Percentiles rank a stretch among this genome's conserved stretches.
Conservation (phyloP, 2,329 filamentous ascomycete genomes). For the Basipetospora chlamydospora region DNA sequence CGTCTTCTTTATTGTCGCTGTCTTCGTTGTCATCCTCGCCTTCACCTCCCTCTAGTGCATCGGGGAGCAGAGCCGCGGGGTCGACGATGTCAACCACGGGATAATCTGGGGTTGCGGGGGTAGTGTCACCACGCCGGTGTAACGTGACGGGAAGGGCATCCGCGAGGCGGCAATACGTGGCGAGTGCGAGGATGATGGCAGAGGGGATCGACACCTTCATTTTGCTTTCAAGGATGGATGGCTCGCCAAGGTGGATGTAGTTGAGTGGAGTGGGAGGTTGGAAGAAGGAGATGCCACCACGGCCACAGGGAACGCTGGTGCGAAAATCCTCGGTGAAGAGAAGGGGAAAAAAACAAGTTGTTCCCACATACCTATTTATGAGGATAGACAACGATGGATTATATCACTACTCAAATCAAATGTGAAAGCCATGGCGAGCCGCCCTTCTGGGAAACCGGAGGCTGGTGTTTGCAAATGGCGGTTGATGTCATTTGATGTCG, state of each 20-base stretch:
- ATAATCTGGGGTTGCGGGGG: slow-evolving; percentile 7
- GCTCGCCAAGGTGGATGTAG: not conserved
- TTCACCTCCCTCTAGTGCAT: not conserved
- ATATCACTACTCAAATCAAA: too few species aligned
- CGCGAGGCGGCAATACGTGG: slow-evolving; percentile 8
- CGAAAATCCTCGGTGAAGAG: too few species aligned
- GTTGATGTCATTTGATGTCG: too few species aligned
- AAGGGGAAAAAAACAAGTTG: too few species aligned
- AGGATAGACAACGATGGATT: too few species aligned
- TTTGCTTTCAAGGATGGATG: slow-evolving; percentile 10
- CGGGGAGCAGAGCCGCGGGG: not conserved
- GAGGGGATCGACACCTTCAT: slow-evolving; percentile 16
- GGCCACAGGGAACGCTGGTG: too few species aligned
- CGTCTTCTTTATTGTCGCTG: not conserved
- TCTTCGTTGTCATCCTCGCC: not conserved
- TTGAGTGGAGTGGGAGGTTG: slow-evolving; percentile 2
- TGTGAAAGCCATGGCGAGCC: too few species aligned
- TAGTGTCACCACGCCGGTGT: slow-evolving; percentile 17
- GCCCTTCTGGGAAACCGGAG: too few species aligned
- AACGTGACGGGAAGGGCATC: slow-evolving; percentile 4
- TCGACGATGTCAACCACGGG: slow-evolving; percentile 6
- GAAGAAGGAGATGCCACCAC: too few species aligned
- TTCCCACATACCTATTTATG: too few species aligned
- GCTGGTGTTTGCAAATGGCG: too few species aligned
- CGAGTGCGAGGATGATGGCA: slow-evolving; percentile 13